Evolutionary conservation across 345 rosid species (phyloP), one percentile per base, ranked within the genome.

Genomic region (Camelina neglecta): DNA sequence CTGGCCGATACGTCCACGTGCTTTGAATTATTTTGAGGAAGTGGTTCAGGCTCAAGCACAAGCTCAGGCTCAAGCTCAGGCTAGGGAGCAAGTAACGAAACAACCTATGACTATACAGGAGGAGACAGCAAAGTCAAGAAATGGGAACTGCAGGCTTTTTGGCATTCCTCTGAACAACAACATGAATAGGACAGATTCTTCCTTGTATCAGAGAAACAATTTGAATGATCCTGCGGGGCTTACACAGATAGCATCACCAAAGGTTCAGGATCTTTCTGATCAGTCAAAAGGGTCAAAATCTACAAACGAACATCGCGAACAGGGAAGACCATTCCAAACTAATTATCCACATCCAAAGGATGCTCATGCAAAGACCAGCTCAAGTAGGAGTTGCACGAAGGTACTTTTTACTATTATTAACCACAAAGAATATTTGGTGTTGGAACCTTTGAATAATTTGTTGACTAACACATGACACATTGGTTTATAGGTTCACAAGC

Each of bases 371-470:
- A 86, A 84, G 68, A 41, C 80, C 53, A 76, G 74, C 74, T 82
- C 88, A 20, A 83, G 79, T 36, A 81, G 94, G 82, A 91, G 93
- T 77, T 91, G 93, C 72, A 86, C 93, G 1, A 89, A 91, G 91
- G 95, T 91, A 31, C 26, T 10, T 24, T 53, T 58, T 11, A 15
- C 60, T 42, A 23, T 48, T 33, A 12, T 31, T 11, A 11, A 3
- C 33, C 29, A 21, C 18, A 18, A 2, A 29, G 60, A 12, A 44
- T 41, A 4, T 12, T 50, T 49, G 36, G 26, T 39, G 41, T 75
- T 26, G 10, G 35, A 54, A 54, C 35, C 15, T 8, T 48, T 24
- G 11, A 21, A 21, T 54, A 8, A n/a, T 10, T 13, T 51, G 7
- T 35, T 36, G 15, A 64, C 67, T 71, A 49, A 65, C 38, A 13